A percentile compares a stretch with the other conserved stretches of the same genome.
phyloP scores from a whole-genome alignment of 257 asterid genomes.

The Solanum verrucosum region DNA sequence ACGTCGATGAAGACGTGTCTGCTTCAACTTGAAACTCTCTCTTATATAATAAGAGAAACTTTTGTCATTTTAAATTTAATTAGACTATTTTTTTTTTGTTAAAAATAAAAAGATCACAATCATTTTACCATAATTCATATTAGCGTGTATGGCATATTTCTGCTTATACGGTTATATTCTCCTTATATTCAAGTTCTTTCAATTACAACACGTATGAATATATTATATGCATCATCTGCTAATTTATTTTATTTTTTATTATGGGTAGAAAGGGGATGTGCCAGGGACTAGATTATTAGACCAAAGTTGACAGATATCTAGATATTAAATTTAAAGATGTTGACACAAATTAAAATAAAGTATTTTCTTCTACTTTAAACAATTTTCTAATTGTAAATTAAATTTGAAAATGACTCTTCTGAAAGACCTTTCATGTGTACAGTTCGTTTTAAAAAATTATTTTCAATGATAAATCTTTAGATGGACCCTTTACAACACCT shows the following conservation, averaged over 20 bases:
- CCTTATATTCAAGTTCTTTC: background rate
- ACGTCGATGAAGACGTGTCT: rapidly evolving
- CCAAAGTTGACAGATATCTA: background rate
- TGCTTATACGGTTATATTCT: background rate
- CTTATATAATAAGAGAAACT: too few relatives aligned
- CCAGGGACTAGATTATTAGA: background rate
- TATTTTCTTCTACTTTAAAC: background rate
- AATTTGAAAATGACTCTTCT: background rate
- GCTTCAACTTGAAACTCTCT: background rate
- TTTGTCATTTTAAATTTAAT: background rate
- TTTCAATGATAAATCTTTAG: background rate
- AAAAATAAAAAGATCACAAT: background rate
- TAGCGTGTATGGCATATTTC: background rate
- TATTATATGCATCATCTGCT: background rate
- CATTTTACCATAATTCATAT: background rate
- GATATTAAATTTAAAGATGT: background rate
- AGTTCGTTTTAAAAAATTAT: background rate
- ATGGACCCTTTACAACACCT: background rate
- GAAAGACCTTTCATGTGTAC: background rate
- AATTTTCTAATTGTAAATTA: background rate
- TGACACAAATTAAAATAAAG: background rate
- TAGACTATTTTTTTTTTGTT: background rate
- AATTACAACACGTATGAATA: background rate
- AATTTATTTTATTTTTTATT: background rate
- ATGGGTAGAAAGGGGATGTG: background rate